phyloP scores from a whole-genome alignment of 1,284 basidiomycete species.

The Inonotus obliquus region DNA sequence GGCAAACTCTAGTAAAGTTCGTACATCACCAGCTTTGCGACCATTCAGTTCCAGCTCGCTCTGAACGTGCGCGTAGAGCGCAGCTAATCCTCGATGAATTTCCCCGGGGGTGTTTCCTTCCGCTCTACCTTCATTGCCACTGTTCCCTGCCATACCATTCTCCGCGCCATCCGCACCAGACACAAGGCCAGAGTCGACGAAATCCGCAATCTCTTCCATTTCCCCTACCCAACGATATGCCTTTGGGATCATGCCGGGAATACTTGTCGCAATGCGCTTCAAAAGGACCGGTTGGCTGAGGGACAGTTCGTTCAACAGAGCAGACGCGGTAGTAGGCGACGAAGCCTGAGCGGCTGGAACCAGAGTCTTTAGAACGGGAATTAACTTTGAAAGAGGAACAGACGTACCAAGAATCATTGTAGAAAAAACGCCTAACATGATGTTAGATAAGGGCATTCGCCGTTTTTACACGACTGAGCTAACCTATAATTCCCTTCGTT shows the following conservation, averaged over 20 bases:
- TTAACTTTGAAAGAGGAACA: not conserved
- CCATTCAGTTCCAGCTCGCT: constrained; percentile 32
- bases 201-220: constrained; percentile 56
- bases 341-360: constrained; percentile 46
- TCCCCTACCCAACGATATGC: constrained; percentile 58
- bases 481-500: constrained; percentile 47
- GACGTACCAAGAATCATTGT: constrained; percentile 52
- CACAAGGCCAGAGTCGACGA: constrained; percentile 34
- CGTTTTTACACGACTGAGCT: not conserved
- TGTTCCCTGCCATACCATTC: not conserved
- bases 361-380: not conserved
- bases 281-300: constrained; percentile 43
- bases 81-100: constrained; percentile 37
- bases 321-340: constrained; percentile 53
- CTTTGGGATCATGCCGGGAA: constrained; percentile 51
- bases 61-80: constrained; percentile 40
- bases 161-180: not conserved
- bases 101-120: constrained; percentile 35
- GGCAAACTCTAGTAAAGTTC: constrained; percentile 42
- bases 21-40: constrained; percentile 34
- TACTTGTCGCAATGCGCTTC: constrained; percentile 32
- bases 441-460: not conserved
- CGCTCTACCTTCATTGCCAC: not conserved
- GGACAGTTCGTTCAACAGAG: constrained; percentile 44
- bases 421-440: constrained; percentile 35